These are phyloP conservation scores for Recurvomyces mirabilis DNA, from an alignment of 495 filamentous ascomycete species.

Conservation along the genomic window DNA sequence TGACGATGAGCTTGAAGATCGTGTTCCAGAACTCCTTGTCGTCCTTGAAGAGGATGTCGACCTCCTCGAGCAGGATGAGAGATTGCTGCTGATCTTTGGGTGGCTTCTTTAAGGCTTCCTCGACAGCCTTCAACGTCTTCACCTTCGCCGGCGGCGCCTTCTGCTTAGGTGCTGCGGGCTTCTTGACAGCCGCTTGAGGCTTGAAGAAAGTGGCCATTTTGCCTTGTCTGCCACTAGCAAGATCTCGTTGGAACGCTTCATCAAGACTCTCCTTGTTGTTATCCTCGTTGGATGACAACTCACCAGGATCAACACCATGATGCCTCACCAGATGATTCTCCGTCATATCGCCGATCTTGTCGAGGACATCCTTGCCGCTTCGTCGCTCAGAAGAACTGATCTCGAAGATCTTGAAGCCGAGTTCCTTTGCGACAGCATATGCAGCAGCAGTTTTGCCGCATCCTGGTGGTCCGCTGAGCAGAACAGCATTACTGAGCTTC, in stretches of 20 bases:
- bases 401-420: constrained; percentile 91
- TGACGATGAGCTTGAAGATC: constrained; percentile 59
- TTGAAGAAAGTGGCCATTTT: constrained; percentile 78
- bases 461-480: constrained; percentile 82
- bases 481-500: constrained; percentile 47
- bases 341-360: constrained; percentile 93
- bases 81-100: constrained; percentile 73
- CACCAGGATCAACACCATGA: constrained; percentile 18
- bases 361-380: constrained; percentile 80
- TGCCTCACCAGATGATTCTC: constrained; percentile 80
- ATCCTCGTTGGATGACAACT: constrained; percentile 25
- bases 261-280: constrained; percentile 9
- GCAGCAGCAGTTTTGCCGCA: constrained; percentile 91
- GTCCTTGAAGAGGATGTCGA: constrained; percentile 84
- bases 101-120: constrained; percentile 14
- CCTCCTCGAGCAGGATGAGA: constrained; percentile 88
- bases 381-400: constrained; percentile 74
- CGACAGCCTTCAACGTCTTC: constrained; percentile 11
- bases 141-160: constrained; percentile 2
- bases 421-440: constrained; percentile 89
- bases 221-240: constrained; percentile 58
- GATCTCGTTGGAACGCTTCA: constrained; percentile 34
- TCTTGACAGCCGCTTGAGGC: constrained; percentile 21
- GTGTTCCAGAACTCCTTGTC: constrained; percentile 92
- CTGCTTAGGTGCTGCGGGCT: constrained; percentile 4